phyloP scores from a whole-genome alignment of 164 flowering plant genomes.

The Umbellularia californica region DNA sequence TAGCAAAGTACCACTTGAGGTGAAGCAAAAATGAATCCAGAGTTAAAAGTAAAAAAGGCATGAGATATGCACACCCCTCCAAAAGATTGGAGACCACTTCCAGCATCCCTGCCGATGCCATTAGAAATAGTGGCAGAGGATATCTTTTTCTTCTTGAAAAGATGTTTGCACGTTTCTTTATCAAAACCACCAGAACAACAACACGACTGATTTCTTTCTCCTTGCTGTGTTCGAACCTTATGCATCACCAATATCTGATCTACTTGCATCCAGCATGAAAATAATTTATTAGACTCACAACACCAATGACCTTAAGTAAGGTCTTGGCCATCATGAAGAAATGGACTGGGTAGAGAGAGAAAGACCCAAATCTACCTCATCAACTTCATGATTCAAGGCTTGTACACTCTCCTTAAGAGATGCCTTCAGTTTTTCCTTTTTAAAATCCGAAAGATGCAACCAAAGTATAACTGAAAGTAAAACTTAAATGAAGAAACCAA shows the following conservation, averaged over 20 bases:
- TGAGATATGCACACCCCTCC: no score
- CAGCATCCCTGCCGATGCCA: no score
- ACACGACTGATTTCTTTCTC: slow-evolving; percentile 18
- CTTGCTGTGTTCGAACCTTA: slow-evolving; percentile 24
- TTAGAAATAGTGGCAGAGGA: slow-evolving; percentile 25
- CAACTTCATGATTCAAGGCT: slow-evolving; percentile 50
- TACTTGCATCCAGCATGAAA: slow-evolving; percentile 20
- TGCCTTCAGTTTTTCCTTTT: no score
- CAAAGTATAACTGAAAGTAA: no score
- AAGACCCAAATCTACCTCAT: slow-evolving; percentile 51
- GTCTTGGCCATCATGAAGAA: background rate
- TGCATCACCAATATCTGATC: slow-evolving; percentile 36
- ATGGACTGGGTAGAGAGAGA: background rate
- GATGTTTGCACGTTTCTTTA: slow-evolving; percentile 15
- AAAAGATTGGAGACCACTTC: no score
- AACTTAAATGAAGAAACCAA: no score
- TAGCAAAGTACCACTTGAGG: no score
- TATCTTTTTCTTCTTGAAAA: slow-evolving; percentile 36
- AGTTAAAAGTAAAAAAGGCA: no score
- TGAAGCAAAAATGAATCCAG: no score
- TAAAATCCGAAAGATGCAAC: no score
- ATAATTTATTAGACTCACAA: background rate
- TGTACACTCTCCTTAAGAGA: no score
- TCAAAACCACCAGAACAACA: slow-evolving; percentile 13
- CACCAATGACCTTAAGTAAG: background rate